Evolutionary conservation across 495 filamentous ascomycete species (phyloP).

Genomic region (Neurospora sp.): DNA sequence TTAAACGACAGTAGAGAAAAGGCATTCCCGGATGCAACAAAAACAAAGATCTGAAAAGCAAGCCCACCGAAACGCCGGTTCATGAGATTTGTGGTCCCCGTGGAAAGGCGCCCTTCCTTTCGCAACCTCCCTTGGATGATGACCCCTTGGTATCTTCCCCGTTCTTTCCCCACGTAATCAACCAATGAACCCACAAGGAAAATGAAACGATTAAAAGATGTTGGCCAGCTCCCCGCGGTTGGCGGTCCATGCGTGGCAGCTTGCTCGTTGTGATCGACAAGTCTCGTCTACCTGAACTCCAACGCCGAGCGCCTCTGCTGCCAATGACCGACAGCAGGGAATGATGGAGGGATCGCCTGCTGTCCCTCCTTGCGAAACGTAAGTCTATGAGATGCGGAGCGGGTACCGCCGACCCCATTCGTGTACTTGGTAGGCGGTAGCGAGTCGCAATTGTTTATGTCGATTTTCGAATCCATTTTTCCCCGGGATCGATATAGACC

Average conservation of each 20-base stretch:
- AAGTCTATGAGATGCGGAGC: neutral
- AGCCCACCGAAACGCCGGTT: conserved; percentile 14
- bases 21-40: conserved; percentile 1
- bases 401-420: neutral
- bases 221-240: neutral
- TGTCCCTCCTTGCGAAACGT: neutral
- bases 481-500: neutral
- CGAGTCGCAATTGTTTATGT: neutral
- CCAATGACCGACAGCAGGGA: neutral
- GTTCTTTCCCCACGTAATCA: neutral
- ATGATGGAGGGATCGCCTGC: neutral
- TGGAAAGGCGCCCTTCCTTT: conserved; percentile 6
- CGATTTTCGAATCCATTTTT: neutral
- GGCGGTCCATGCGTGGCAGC: neutral
- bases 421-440: conserved; percentile 3
- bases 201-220: neutral
- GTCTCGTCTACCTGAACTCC: neutral
- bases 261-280: neutral
- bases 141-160: neutral
- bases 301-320: neutral
- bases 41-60: conserved; percentile 1
- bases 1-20: conserved; percentile 16
- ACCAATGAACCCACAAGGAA: conserved; percentile 4
- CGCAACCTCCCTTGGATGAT: conserved; percentile 3
- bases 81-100: conserved; percentile 17